phyloP scores from a whole-genome alignment of 345 rosid species.

The Turnera subulata region DNA sequence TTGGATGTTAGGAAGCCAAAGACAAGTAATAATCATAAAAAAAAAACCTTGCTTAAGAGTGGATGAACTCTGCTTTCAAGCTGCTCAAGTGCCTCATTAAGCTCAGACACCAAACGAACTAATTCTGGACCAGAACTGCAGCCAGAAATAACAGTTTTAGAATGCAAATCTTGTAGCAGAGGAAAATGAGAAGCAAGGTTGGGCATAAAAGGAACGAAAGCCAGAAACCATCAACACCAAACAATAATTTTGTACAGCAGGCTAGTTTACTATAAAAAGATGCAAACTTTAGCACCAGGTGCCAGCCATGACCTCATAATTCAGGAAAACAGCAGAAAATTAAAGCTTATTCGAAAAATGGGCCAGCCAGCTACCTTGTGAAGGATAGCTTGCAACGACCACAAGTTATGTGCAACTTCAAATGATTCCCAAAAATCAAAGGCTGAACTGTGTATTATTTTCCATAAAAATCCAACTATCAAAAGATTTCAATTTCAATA shows the following conservation, averaged over 20 bases:
- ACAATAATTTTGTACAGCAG: neutral
- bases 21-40: neutral
- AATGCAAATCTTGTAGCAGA: neutral
- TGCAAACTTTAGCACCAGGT: neutral
- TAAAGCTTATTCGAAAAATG: too few relatives aligned
- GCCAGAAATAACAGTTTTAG: neutral
- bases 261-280: neutral
- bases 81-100: slow-evolving; percentile 60
- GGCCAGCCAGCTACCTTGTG: too few relatives aligned
- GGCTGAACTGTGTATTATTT: too few relatives aligned
- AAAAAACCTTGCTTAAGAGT: slow-evolving; percentile 48
- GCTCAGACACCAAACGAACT: slow-evolving; percentile 79
- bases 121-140: slow-evolving; percentile 93
- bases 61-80: slow-evolving; percentile 75
- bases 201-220: neutral
- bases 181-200: neutral
- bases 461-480: too few relatives aligned
- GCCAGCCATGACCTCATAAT: neutral
- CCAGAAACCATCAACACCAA: neutral
- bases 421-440: too few relatives aligned
- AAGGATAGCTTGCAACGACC: too few relatives aligned
- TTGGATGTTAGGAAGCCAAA: neutral
- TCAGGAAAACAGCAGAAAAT: neutral
- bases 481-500: too few relatives aligned
- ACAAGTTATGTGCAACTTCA: too few relatives aligned